Base-by-base conservation (phyloP, 23 red algal species). In the Pyropia yezoensis region DNA sequence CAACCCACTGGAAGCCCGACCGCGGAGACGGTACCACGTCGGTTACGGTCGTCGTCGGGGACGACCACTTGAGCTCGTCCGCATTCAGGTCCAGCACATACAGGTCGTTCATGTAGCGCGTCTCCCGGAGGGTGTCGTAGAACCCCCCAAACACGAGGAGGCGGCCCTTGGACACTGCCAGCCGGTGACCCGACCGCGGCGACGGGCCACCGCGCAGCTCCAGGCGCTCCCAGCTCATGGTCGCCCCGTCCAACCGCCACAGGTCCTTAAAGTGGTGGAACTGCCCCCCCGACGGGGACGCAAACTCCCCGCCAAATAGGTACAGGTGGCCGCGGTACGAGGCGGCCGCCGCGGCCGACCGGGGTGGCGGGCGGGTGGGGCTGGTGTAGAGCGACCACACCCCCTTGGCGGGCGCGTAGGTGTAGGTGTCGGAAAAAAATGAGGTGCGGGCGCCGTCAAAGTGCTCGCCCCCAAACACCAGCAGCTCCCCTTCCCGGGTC, bases 251-350 rank as follows among this genome's bases (percentile, higher is more conserved):
- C 55, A 89, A 57, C 17, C 84, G 33, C 84, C 84, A 89, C 27
- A 89, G 76, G 61, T 89, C 84, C 54, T 65, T 61, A 33, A 77
- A 89, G 49, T 89, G 84, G 21, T 75, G 69, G 27, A 78, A 89
- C 28, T 89, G 84, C 12, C 58, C 71, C 21, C 74, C 57, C 55
- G 71, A 77, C 14, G 84, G 73, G 52, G 76, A 78, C 27, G 73
- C 69, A 32, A 89, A 89, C 33, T 89, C 84, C 33, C 84, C 84
- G 0, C 84, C 84, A 70, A 79, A 89, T 18, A 89, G 68, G 51
- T 79, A 89, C 84, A 89, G 76, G 64, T 77, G 63, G 70, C 67
- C 74, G 47, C 62, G 76, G 50, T 89, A 71, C 16, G 77, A 34
- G 27, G 73, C 67, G 5, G 66, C 84, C 7, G 84, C 74, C 50